A percentile compares a stretch with the other conserved stretches of the same genome.
phyloP scores from a whole-genome alignment of 2,329 filamentous ascomycete species.

The Huntiella decipiens region DNA sequence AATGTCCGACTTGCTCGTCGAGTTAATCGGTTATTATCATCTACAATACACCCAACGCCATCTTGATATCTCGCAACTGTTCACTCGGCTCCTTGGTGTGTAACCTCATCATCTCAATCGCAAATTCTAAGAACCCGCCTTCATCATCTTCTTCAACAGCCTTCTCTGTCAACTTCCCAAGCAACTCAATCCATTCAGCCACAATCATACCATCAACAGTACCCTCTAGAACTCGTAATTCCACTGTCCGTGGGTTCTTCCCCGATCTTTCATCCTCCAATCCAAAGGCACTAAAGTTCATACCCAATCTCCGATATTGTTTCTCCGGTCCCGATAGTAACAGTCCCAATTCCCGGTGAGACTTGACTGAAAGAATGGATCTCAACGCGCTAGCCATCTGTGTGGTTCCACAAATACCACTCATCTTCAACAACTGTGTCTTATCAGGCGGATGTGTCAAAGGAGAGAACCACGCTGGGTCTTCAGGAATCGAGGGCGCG shows the following conservation, averaged over 20 bases:
- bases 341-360: conserved; percentile 18
- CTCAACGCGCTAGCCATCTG: background rate
- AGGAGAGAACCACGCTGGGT: background rate
- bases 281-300: conserved; percentile 23
- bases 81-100: background rate
- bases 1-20: too few relatives aligned
- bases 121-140: conserved; percentile 1
- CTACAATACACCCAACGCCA: background rate
- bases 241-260: conserved; percentile 20
- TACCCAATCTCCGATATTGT: conserved; percentile 20
- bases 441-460: conserved; percentile 13
- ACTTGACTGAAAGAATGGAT: conserved; percentile 17
- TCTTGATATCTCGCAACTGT: conserved; percentile 1
- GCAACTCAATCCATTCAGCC: conserved; percentile 19
- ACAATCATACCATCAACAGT: conserved; percentile 17
- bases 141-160: conserved; percentile 12
- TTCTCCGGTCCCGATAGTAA: conserved; percentile 19
- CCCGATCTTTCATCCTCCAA: conserved; percentile 19
- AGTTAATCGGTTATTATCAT: too few relatives aligned
- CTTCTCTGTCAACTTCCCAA: conserved; percentile 17
- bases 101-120: background rate
- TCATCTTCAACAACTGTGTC: background rate
- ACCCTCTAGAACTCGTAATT: conserved; percentile 23
- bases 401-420: background rate
- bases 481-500: background rate